Evolutionary conservation across 2,329 filamentous ascomycete genomes (phyloP), one percentile per base, ranked within the genome.

Genomic region (Fusarium paranaense): DNA sequence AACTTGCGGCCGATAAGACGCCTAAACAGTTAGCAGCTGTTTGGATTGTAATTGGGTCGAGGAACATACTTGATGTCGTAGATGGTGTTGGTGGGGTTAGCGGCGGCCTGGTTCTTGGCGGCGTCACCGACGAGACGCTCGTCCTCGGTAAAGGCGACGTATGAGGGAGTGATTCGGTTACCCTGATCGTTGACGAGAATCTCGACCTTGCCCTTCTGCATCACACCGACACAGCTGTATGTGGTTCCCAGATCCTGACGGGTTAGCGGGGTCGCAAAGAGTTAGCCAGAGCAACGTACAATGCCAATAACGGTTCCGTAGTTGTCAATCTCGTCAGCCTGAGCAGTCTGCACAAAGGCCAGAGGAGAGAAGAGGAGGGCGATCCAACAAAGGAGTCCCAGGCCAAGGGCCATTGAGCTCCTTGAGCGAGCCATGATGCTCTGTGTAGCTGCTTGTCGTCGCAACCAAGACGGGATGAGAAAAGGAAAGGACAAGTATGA

Each of bases 121-220:
- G 97, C 95, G 85, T 99, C 97, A 90, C 97, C 97, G 78, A 99
- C 95, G 78, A 99, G 90, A 83, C 97, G 93, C 87, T 98, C 97
- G 75, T 98, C 95, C 80, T 98, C 95, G 85, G 95, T 98, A 86
- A 97, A 98, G 81, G 95, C 95, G 83, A 98, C 95, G 86, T 97
- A 98, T 75, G 95, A 97, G 65, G 95, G 95, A 80, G 95, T 97
- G 79, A 97, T 97, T 88, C 95, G 94, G 91, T 97, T 95, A 89
- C 95, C 95, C 89, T 97, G 95, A 86, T 98, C 95, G 89, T 98
- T 98, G 86, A 94, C 94, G 79, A 98, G 90, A 87, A 98, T 98
- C 82, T 98, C 95, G 79, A 98, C 95, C 86, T 96, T 97, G 84
- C 95, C 95, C 83, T 95, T 94, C 84, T 95, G 93, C 95, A 97